Conservation (phyloP, 2,329 filamentous ascomycete genomes). For the Penicillium sclerotiorum region DNA sequence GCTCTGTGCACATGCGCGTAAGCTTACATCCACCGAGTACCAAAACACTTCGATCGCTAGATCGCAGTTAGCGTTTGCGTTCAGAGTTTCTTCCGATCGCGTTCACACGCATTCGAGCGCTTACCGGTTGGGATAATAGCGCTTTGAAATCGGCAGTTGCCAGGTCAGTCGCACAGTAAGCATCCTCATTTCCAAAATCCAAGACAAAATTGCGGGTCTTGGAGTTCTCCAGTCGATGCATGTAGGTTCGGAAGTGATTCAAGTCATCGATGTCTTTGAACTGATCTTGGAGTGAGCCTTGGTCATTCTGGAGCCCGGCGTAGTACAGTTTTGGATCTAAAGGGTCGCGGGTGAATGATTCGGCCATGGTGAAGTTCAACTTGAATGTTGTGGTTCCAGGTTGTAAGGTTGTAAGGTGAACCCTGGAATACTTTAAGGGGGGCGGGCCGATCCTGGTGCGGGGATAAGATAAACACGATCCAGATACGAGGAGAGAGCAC, state of each 20-base stretch:
- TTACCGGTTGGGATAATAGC: slow-evolving; percentile 38
- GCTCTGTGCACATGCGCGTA: too few relatives aligned
- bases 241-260: slow-evolving; percentile 32
- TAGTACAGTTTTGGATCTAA: slow-evolving; percentile 35
- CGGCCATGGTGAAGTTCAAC: slow-evolving; percentile 16
- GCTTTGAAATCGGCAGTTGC: slow-evolving; percentile 36
- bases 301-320: slow-evolving; percentile 25
- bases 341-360: slow-evolving; percentile 11
- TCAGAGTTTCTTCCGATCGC: too few relatives aligned
- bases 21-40: slow-evolving; percentile 71
- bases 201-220: slow-evolving; percentile 45
- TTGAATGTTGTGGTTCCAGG: too few relatives aligned
- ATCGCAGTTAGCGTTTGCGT: too few relatives aligned
- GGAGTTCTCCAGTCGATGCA: slow-evolving; percentile 31
- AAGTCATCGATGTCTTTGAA: slow-evolving; percentile 44
- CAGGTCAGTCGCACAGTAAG: slow-evolving; percentile 44
- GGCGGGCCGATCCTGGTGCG: too few relatives aligned
- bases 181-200: slow-evolving; percentile 47
- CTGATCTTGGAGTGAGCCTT: slow-evolving; percentile 22
- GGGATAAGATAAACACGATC: too few relatives aligned
- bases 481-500: too few relatives aligned
- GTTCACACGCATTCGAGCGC: slow-evolving; percentile 4
- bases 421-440: too few relatives aligned
- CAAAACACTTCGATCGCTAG: slow-evolving; percentile 53
- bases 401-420: too few relatives aligned